Base-by-base conservation (phyloP, 345 rosid species). In the Brassica rapa region DNA sequence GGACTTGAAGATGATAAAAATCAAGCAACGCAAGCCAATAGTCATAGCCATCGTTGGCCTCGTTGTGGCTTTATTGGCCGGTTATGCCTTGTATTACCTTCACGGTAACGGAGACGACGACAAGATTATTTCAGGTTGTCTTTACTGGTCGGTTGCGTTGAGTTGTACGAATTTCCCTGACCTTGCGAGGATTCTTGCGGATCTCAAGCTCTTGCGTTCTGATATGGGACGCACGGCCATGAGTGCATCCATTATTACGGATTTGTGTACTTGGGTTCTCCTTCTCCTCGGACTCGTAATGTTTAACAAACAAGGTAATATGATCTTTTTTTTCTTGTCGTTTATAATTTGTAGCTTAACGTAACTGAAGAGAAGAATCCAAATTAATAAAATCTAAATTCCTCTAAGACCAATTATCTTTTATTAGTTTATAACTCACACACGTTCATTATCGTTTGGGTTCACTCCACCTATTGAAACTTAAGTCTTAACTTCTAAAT, bases 201-300 rank as follows among this genome's bases (percentile, higher is more conserved):
- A 89, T 75, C 83, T 87, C 68, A 93, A 91, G 82, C 89, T 89
- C 21, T 87, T 91, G 25, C 88, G 87, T 71, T 62, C 91, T 0
- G 90, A 89, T 1, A 77, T 87, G 1, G 96, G 94, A 6, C 80
- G 75, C 23, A 78, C 75, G 0, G 91, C 93, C 0, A 73, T 89
- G 78, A 60, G 89, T 37, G 82, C 90, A 3, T 80, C 92, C 65
- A 27, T 87, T 60, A 7, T 88, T 25, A 78, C 76, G 10, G 94
- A 90, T 41, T 27, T 88, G 3, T 68, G 56, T 61, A 73, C 93
- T 30, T 89, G 97, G 98, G 2, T 82, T 33, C 78, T 86, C 14
- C 75, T 89, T 2, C 66, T 86, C 0, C 1, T 79, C 0, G 67
- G 76, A 4, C 5, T 86, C 10, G 70, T 84, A 4, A 1, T 51